Percentiles rank a stretch among this genome's conserved stretches.
Conservation (phyloP, 768 basidiomycete genomes). For the Lactarius vividus region DNA sequence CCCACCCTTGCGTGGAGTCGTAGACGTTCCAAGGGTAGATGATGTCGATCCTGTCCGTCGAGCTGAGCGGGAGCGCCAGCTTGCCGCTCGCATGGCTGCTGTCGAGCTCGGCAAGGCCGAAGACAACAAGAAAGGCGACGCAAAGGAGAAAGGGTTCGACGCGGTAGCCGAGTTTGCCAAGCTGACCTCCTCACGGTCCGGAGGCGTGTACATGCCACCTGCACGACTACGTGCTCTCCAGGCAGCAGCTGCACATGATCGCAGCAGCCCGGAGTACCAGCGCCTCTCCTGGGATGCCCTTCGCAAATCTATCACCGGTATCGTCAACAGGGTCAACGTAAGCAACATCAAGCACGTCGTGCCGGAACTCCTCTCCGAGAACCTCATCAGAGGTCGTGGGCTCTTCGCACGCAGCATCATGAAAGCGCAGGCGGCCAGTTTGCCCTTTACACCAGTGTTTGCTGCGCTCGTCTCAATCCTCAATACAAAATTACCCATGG, state of each 20-base stretch:
- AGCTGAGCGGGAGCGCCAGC: conserved; percentile 75
- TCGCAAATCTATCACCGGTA: conserved; percentile 97
- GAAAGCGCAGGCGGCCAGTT: conserved; percentile 96
- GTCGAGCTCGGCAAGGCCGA: conserved; percentile 64
- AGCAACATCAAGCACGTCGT: conserved; percentile 94
- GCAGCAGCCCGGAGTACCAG: conserved; percentile 86
- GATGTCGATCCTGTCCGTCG: conserved; percentile 79
- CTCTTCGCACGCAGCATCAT: conserved; percentile 92
- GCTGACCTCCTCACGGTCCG: conserved; percentile 74
- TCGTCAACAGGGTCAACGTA: conserved; percentile 98
- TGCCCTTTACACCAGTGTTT: conserved; percentile 97
- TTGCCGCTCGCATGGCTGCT: conserved; percentile 66
- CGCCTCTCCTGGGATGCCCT: conserved; percentile 96
- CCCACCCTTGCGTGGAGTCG: conserved; percentile 30
- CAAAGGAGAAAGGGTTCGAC: conserved; percentile 52
- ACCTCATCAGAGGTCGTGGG: conserved; percentile 90
- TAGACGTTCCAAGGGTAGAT: conserved; percentile 49
- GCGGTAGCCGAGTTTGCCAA: conserved; percentile 88
- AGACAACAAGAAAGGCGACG: conserved; percentile 33
- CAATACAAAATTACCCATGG: conserved; percentile 95
- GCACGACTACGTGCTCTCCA: conserved; percentile 90
- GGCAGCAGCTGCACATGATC: conserved; percentile 76
- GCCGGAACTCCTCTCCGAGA: conserved; percentile 89
- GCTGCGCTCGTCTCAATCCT: conserved; percentile 91
- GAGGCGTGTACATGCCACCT: conserved; percentile 96